Base-by-base conservation (phyloP, 1,139 yeast genomes). In the Casaregolazyma lundiana region DNA sequence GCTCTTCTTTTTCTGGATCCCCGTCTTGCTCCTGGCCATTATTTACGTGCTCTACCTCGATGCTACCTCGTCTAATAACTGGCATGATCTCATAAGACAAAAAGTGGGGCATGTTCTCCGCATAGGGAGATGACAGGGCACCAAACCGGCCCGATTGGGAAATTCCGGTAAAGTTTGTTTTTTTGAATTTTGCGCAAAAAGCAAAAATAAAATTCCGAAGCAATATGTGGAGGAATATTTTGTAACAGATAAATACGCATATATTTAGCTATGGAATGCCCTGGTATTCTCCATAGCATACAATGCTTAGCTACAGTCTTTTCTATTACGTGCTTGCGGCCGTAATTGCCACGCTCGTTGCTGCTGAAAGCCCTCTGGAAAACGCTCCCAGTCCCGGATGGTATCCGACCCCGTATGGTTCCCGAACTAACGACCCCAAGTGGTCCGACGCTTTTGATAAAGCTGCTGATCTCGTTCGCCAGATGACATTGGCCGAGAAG, bases 1-100 rank as follows among this genome's bases (percentile, higher is more conserved):
- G 88, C 71, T 89, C 57, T 69, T 88, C 49, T 85, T 88, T 61
- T 89, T 89, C 74, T 89, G 97, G 97, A 45, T 62, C 16, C 67
- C 67, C 6, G 56, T 63, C 17, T 47, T 62, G 38, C 45, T 62
- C 7, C 32, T 55, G 30, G 50, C 55, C 2, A 50, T 62, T 9
- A 52, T 61, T 11, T 45, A 50, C 35, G 47, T 54, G 16, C 39
- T 51, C n/a, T 36, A 34, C 18, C 22, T 42, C 13, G 37, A 19
- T 20, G 39, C 22, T 13, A 36, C 22, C 13, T 26, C 15, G 15
- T 26, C 32, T 26, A 26, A 15, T 11, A 26, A 26, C 15, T 26
- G 11, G 15, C 32, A 26, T 15, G 15, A 26, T 26, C 15, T 26
- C 4, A 11, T 26, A n/a, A 13, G 32, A 11, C 32, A 26, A 4